Base-by-base conservation (phyloP, 305 asterid genomes). In the Caryopteris hybrid region DNA sequence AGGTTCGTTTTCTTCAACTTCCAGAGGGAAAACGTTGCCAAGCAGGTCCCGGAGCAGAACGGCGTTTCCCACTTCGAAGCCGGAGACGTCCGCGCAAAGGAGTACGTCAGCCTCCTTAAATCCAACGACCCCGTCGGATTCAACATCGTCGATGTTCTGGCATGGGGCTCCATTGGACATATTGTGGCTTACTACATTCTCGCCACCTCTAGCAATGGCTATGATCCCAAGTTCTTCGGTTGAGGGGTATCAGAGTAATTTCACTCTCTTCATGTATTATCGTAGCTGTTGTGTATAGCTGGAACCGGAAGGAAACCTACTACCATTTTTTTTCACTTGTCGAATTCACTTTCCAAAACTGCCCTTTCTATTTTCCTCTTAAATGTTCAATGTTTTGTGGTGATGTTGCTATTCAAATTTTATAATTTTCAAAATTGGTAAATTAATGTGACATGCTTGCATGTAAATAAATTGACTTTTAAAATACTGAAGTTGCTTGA, bases 141-240 rank as follows among this genome's bases (percentile, higher is more conserved):
- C 58, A 93, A 93, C 87, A 87, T 90, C 38, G 97, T 93, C 6
- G 99, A 93, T 77, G 96, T 93, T 0, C 85, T 93, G 8, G 96
- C 97, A 0, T 93, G 97, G 99, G 99, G 99, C 0, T 93, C 99
- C 1, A 88, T 93, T 14, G 99, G 99, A 1, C 99, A 93, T 43
- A 89, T 93, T 45, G 95, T 93, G 13, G 99, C 97, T 38, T 93
- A 88, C 45, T 93, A 90, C 18, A 81, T 93, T 34, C 95, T 91
- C 41, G 99, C 99, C 10, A 93, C 97, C 21, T 79, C 97, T 0
- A 82, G 86, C 95, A 93, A 93, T 53, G 97, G 97, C 58, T 93
- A 93, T 65, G 92, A 93, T 68, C 99, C 99, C 46, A 85, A 67
- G 43, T 93, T 93, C 96, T 93, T 92, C 43, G 68, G 75, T 59